Evolutionary conservation across 2,329 filamentous ascomycete genomes (phyloP), one percentile per base, ranked within the genome.

Genomic region (Didymella sp.): DNA sequence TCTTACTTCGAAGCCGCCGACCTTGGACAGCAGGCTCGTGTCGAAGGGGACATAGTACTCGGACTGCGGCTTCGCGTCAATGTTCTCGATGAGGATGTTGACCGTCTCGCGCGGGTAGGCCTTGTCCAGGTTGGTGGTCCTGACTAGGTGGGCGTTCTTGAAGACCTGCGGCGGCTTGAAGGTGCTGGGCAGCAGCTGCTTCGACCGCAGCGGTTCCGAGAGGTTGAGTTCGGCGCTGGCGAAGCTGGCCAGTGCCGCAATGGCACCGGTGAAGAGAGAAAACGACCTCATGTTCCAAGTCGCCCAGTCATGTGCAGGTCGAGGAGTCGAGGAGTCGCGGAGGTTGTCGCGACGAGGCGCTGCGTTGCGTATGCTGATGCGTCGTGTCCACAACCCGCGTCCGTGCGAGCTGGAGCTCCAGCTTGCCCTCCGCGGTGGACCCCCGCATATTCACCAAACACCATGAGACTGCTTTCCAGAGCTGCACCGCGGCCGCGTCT

Each of bases 41-140:
- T 91, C 89, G 74, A 99, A 96, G 3, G 93, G 91, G 50, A 99
- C 72, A 77, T 89, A 98, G 84, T 99, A 99, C 77, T 96, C 89
- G 75, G 87, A 86, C 74, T 98, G 93, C 17, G 92, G 85, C 64
- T 88, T 81, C 60, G 85, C 83, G 71, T 89, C 91, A 65, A 90
- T 82, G 76, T 99, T 99, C 81, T 97, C 90, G 62, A 99, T 87
- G 48, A 96, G 83, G n/a, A 96, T 89, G 79, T 98, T 97, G 82
- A 97, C 87, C 13, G 88, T 89, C 78, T 98, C 94, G 73, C 92
- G 89, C 52, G 88, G 87, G 72, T 95, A 98, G 66, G 87, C 90
- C 83, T 97, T 98, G 79, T 98, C 94, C 56, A 97, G 79, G 66
- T 96, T 96, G 73, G 96, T 89, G 63, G 90, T 88, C 70, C 95